A percentile compares a stretch with the other conserved stretches of the same genome.
These are phyloP conservation scores for Botrytis squamosa DNA, from an alignment of 2,329 filamentous ascomycete species.

Conservation along the genomic window DNA sequence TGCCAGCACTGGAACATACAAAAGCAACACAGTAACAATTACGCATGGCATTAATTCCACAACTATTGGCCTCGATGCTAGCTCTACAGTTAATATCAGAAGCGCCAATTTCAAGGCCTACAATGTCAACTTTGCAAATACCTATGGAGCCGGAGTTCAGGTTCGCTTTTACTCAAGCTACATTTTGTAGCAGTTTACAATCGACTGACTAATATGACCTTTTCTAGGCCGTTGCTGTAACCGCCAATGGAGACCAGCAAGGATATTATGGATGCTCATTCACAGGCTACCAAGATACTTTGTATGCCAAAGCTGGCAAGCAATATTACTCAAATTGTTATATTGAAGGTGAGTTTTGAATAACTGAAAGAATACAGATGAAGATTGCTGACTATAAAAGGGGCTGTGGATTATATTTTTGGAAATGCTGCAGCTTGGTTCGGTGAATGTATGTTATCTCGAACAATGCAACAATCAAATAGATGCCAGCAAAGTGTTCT, in stretches of 20 bases:
- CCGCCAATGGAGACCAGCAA: slow-evolving; percentile 47
- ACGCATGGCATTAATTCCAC: slow-evolving; percentile 3
- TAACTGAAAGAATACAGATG: neutral
- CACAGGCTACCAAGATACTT: slow-evolving; percentile 55
- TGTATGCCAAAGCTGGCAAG: slow-evolving; percentile 48
- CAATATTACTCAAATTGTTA: slow-evolving; percentile 55
- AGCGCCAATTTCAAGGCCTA: slow-evolving; percentile 15
- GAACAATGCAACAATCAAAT: neutral
- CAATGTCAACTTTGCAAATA: slow-evolving; percentile 11
- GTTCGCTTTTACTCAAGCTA: neutral
- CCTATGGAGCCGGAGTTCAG: slow-evolving; percentile 15
- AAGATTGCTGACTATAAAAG: neutral
- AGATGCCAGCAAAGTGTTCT: neutral
- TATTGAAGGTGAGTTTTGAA: slow-evolving; percentile 46
- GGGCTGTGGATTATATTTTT: slow-evolving; percentile 18
- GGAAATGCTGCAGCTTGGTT: slow-evolving; percentile 16
- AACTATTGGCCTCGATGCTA: neutral
- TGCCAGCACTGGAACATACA: neutral
- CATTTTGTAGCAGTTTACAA: neutral
- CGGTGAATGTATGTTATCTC: slow-evolving; percentile 5
- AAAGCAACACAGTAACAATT: slow-evolving; percentile 8
- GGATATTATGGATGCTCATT: slow-evolving; percentile 56
- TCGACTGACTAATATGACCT: neutral
- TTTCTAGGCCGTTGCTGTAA: slow-evolving; percentile 52
- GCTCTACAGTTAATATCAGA: neutral